Percentiles rank a stretch among this genome's conserved stretches.
Conservation (phyloP, 305 asterid genomes). For the Stenogyne calaminthoides region DNA sequence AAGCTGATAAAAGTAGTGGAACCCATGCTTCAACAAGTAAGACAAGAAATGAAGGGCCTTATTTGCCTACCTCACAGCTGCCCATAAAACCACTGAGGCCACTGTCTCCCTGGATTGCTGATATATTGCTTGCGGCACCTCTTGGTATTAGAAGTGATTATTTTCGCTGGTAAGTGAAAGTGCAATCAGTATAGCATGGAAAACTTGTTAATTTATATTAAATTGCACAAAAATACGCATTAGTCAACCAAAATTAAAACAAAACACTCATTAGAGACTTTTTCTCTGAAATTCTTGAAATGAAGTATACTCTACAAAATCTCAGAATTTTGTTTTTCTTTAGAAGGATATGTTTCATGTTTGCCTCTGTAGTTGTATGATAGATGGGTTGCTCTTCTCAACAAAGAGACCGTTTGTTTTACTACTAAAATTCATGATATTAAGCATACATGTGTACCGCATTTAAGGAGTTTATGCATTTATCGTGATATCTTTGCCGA, state of each 20-base stretch:
- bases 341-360: not conserved
- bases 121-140: constrained; percentile 81
- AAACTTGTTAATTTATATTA: not conserved
- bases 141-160: constrained; percentile 75
- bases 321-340: not conserved
- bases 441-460: not conserved
- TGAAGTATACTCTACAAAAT: not conserved
- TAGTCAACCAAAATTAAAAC: not conserved
- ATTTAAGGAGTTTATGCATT: not conserved
- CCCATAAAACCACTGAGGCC: constrained; percentile 77
- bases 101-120: constrained; percentile 90
- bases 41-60: constrained; percentile 40
- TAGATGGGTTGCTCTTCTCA: not conserved
- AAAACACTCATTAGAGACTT: not conserved
- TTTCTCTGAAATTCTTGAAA: constrained; percentile 12
- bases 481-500: constrained; percentile 1
- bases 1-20: constrained; percentile 58
- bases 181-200: not conserved
- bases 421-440: not conserved
- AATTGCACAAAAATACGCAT: not conserved
- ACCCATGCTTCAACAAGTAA: constrained; percentile 65
- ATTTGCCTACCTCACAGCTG: constrained; percentile 42
- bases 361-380: not conserved
- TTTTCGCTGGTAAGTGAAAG: constrained; percentile 70
- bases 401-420: not conserved